Evolutionary conservation across 2,329 filamentous ascomycete species (phyloP).

Genomic region (Aciculosporium take): DNA sequence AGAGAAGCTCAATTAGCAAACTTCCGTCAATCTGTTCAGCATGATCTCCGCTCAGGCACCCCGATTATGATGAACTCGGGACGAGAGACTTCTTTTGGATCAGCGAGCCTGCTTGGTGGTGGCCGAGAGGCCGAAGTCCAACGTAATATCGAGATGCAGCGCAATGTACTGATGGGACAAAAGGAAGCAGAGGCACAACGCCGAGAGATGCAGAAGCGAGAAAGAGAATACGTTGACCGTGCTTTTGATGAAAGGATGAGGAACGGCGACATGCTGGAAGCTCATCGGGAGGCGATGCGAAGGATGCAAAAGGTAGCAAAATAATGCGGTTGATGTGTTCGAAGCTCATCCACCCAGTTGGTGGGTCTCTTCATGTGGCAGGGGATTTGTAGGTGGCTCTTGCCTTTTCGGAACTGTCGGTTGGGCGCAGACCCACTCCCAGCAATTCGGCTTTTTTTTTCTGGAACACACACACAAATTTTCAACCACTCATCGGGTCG

Average conservation of each 20-base stretch:
- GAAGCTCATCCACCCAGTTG: background rate
- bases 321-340: background rate
- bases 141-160: conserved; percentile 38
- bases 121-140: conserved; percentile 27
- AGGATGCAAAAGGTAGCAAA: conserved; percentile 47
- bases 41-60: conserved; percentile 38
- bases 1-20: conserved; percentile 48
- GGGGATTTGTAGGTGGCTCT: background rate
- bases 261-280: conserved; percentile 56
- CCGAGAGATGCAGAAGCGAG: conserved; percentile 42
- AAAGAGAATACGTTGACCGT: conserved; percentile 44
- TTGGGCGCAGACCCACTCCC: background rate
- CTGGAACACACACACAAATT: background rate
- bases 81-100: conserved; percentile 25
- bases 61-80: conserved; percentile 19
- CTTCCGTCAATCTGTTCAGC: conserved; percentile 52
- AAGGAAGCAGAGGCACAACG: conserved; percentile 47
- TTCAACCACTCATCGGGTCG: background rate
- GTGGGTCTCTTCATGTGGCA: background rate
- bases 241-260: conserved; percentile 64
- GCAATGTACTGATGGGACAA: conserved; percentile 43
- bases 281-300: conserved; percentile 66
- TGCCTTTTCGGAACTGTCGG: background rate
- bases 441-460: background rate
- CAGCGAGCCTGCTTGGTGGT: conserved; percentile 18